Conservation (phyloP, 305 asterid genomes). For the Solanum hybrid region DNA sequence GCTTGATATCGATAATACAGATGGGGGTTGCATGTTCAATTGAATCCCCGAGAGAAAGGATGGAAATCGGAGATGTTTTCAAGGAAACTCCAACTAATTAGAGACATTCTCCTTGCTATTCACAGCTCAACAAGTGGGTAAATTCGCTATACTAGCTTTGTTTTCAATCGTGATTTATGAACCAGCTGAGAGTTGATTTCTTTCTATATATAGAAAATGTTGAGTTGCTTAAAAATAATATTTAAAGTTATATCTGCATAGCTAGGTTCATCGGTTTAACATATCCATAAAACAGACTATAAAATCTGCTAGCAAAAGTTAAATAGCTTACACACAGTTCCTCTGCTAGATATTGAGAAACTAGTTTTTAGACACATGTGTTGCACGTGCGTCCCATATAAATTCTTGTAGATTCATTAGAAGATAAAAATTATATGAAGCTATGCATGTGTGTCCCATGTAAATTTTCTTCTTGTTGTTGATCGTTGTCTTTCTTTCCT, state of each 20-base stretch:
- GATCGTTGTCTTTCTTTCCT: neutral
- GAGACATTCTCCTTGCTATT: conserved; percentile 10
- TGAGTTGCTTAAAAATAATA: neutral
- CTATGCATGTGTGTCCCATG: too few species aligned
- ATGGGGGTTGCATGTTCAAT: conserved; percentile 33
- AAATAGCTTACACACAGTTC: neutral
- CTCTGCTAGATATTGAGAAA: too few species aligned
- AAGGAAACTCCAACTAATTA: conserved; percentile 22
- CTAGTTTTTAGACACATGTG: too few species aligned
- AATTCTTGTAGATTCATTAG: too few species aligned
- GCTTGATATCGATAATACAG: conserved; percentile 20
- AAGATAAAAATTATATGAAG: too few species aligned
- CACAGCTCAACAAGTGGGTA: conserved; percentile 22
- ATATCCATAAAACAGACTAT: too few species aligned
- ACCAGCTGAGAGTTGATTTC: neutral
- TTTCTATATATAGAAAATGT: neutral
- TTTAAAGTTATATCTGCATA: too few species aligned
- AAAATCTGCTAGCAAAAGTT: too few species aligned
- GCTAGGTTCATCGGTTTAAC: too few species aligned
- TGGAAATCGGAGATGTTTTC: neutral
- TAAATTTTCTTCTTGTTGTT: neutral
- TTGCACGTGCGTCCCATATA: too few species aligned
- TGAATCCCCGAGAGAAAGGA: conserved; percentile 20
- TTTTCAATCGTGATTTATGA: neutral
- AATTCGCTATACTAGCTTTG: neutral